phyloP scores from a whole-genome alignment of 225 moss, liverwort and hornwort species.

The Physcomitrellopsis africana region DNA sequence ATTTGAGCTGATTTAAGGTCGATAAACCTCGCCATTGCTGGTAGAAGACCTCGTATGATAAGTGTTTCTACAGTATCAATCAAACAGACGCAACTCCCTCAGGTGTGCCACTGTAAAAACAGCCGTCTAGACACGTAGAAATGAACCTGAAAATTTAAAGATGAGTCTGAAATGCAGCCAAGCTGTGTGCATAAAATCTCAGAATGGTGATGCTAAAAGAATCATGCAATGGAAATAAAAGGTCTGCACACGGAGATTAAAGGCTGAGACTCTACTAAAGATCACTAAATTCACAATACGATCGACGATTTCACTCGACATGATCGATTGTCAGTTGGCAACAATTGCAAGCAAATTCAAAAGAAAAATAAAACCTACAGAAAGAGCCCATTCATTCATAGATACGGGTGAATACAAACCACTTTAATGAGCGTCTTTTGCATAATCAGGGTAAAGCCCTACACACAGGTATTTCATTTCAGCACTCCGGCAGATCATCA shows the following conservation, averaged over 20 bases:
- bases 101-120: not conserved
- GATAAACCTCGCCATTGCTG: not conserved
- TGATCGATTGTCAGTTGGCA: not conserved
- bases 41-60: not conserved
- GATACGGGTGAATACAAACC: slow-evolving; percentile 9
- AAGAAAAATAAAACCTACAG: not conserved
- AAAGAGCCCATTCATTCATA: not conserved
- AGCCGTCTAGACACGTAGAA: not conserved
- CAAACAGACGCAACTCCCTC: not conserved
- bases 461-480: slow-evolving; percentile 8
- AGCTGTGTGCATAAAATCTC: not conserved
- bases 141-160: not conserved
- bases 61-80: not conserved
- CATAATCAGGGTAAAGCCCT: not conserved
- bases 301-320: slow-evolving; percentile 1
- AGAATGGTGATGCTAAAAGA: not conserved
- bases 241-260: not conserved
- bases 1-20: not conserved
- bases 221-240: not conserved
- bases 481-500: slow-evolving; percentile 18
- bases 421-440: slow-evolving; percentile 1
- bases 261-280: not conserved
- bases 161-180: not conserved
- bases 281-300: not conserved
- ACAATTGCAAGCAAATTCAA: too few species aligned